Conservation (phyloP, 2,329 filamentous ascomycete species). For the Sporothrix luriei region DNA sequence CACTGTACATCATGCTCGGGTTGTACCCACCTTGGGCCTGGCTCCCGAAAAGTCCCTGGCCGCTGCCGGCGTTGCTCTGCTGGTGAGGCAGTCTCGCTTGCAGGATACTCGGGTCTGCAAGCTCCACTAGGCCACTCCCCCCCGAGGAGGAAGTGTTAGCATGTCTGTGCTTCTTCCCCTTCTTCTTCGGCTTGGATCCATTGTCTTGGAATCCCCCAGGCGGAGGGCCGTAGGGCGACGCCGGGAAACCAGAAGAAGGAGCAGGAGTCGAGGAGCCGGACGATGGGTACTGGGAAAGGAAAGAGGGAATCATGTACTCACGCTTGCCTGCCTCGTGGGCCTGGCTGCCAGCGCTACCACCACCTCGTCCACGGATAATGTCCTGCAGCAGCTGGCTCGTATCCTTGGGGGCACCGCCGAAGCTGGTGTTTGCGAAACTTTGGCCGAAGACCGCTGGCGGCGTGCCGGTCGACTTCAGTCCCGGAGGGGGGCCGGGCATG, state of each 20-base stretch:
- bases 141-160: conserved; percentile 99
- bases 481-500: conserved; percentile 90
- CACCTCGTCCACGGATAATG: conserved; percentile 67
- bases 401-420: conserved; percentile 72
- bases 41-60: conserved; percentile 87
- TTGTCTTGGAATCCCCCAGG: conserved; percentile 86
- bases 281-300: conserved; percentile 78
- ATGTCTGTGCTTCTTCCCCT: conserved; percentile 99
- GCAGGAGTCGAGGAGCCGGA: conserved; percentile 79
- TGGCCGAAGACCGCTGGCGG: conserved; percentile 94
- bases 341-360: conserved; percentile 66
- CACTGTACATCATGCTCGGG: conserved; percentile 78
- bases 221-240: conserved; percentile 88
- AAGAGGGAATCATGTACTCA: conserved; percentile 91
- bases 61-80: conserved; percentile 78
- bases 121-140: conserved; percentile 99
- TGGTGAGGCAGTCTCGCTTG: conserved; percentile 92
- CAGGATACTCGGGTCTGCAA: conserved; percentile 99
- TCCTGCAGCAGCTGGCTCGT: conserved; percentile 76
- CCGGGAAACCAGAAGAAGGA: conserved; percentile 88
- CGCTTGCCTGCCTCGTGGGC: conserved; percentile 88
- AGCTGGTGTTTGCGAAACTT: conserved; percentile 73
- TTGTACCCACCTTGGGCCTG: conserved; percentile 95
- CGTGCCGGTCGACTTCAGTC: conserved; percentile 91
- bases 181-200: conserved; percentile 98